Base-by-base conservation (phyloP, 208 protist species). In the Trypanosoma mega region DNA sequence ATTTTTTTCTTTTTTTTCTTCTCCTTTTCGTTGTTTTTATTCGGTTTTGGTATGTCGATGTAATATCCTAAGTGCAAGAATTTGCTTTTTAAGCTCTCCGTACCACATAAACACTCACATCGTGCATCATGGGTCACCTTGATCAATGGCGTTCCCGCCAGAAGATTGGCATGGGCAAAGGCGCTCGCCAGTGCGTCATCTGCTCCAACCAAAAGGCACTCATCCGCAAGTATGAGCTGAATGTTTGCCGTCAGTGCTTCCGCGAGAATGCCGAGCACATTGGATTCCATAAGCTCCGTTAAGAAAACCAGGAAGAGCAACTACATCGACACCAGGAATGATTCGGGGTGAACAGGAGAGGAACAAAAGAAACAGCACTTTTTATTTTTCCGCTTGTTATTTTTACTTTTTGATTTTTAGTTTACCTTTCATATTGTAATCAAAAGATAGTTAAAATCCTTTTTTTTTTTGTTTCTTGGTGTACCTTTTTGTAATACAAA, bases 191-290 rank as follows among this genome's bases (percentile, higher is more conserved):
- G 76, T 97, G 90, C 80, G 82, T 95, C 39, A 85, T 94, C 65
- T 96, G 94, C 88, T 87, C 76, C 50, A 95, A 95, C 77, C 80
- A 92, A 76, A 93, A 95, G 78, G 90, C 90, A 37, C 63, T 97
- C 57, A 97, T 97, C 73, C 85, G 93, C 76, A 97, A 97, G 82
- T 97, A 97, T 72, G 93, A 90, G 64, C 83, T 97, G 50, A 94
- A 94, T 78, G 78, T 96, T 20, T 97, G 93, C 86, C 86, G 93
- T 75, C 87, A 96, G 84, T 97, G 93, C 85, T 97, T 97, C 85
- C 86, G 87, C 77, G 89, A 96, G 70, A 97, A 97, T 66, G 82
- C 87, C 14, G 73, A 93, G 68, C 63, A 92, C 78, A 90, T 96
- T 62, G 89, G 89, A 49, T 97, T 94, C 81, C 74, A 52, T 62